Conservation (phyloP, 257 asterid genomes). For the Jacaranda copaia region DNA sequence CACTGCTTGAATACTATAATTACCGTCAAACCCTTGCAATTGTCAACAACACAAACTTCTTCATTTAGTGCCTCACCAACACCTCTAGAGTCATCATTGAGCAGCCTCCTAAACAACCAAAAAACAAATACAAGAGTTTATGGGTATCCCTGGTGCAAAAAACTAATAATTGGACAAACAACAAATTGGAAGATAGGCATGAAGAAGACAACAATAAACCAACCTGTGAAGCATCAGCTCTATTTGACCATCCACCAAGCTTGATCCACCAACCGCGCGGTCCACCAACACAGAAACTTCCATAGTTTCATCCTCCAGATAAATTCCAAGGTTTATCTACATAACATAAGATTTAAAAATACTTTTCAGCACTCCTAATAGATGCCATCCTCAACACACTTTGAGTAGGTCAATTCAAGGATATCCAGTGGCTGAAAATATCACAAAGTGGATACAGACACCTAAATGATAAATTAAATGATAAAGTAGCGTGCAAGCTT, state of each 20-base stretch:
- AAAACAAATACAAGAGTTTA: constrained; percentile 14
- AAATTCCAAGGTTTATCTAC: constrained; percentile 83
- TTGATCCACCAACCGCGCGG: constrained; percentile 84
- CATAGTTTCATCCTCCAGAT: constrained; percentile 63
- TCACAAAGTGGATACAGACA: constrained; percentile 22
- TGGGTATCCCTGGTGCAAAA: constrained; percentile 14
- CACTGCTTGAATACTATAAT: constrained; percentile 15
- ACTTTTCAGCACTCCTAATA: constrained; percentile 15
- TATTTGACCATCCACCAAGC: constrained; percentile 81
- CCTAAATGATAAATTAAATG: constrained; percentile 22
- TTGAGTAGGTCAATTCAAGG: constrained; percentile 10
- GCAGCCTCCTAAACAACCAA: constrained; percentile 58
- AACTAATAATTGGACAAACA: neutral
- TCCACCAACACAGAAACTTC: constrained; percentile 84
- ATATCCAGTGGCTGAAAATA: constrained; percentile 24
- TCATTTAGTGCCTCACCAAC: constrained; percentile 87
- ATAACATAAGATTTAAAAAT: constrained; percentile 27
- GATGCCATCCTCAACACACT: constrained; percentile 2
- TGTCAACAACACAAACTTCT: constrained; percentile 59
- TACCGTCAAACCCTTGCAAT: constrained; percentile 78
- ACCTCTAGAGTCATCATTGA: constrained; percentile 82
- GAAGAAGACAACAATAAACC: constrained; percentile 40
- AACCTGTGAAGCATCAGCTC: constrained; percentile 90
- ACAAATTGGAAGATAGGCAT: constrained; percentile 1
- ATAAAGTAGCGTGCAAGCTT: constrained; percentile 30